Conservation (phyloP, 768 basidiomycete species). For the Tylopilus felleus region DNA sequence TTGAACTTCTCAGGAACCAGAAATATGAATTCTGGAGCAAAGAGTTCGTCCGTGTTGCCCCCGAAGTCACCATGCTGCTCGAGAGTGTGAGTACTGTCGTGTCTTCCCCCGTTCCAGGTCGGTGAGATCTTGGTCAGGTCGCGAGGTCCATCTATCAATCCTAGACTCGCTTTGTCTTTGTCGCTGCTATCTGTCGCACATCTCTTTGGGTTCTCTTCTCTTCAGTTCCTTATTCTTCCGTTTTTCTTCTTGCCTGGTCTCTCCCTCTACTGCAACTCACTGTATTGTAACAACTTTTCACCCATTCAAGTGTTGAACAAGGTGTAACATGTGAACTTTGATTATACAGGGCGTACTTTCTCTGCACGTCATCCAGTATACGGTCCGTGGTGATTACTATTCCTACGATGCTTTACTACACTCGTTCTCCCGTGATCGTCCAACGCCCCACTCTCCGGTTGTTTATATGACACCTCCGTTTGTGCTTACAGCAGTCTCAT, state of each 20-base stretch:
- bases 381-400: slow-evolving; percentile 13
- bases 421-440: slow-evolving; percentile 10
- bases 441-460: slow-evolving; percentile 10
- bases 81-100: slow-evolving; percentile 61
- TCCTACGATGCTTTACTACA: slow-evolving; percentile 11
- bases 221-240: slow-evolving; percentile 3
- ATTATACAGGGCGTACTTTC: slow-evolving; percentile 30
- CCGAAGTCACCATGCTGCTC: slow-evolving; percentile 81
- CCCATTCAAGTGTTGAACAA: slow-evolving; percentile 57
- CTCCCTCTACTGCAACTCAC: slow-evolving; percentile 48
- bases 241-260: slow-evolving; percentile 19
- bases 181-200: slow-evolving; percentile 78
- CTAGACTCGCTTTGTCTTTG: slow-evolving; percentile 59
- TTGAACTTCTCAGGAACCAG: slow-evolving; percentile 86
- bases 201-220: slow-evolving; percentile 54
- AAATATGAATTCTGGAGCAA: slow-evolving; percentile 92
- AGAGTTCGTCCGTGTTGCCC: slow-evolving; percentile 78
- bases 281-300: slow-evolving; percentile 77
- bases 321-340: slow-evolving; percentile 49
- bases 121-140: slow-evolving; percentile 45
- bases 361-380: slow-evolving; percentile 12
- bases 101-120: background rate
- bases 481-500: slow-evolving; percentile 17
- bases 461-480: slow-evolving; percentile 17
- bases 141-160: slow-evolving; percentile 74